A percentile compares a stretch with the other conserved stretches of the same genome.
phyloP scores from a whole-genome alignment of 345 rosid species.

The Clausena lansium region DNA sequence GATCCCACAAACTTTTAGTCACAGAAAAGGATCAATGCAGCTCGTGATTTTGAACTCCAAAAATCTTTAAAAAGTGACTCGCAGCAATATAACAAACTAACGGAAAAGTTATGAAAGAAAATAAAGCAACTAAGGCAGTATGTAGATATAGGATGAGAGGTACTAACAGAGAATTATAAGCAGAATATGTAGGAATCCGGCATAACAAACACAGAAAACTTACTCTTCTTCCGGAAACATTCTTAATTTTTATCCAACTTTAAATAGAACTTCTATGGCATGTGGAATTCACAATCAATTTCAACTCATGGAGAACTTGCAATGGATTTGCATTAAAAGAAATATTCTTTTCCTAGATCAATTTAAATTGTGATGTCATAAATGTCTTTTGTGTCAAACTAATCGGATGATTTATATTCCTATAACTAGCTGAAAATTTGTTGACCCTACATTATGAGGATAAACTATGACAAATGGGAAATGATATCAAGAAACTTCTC shows the following conservation, averaged over 20 bases:
- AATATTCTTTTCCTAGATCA: neutral
- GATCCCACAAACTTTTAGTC: neutral
- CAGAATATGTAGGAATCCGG: neutral
- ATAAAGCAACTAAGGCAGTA: neutral
- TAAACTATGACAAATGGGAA: neutral
- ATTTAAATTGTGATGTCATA: neutral
- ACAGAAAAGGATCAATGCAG: neutral
- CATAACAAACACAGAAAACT: neutral
- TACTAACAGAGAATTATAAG: neutral
- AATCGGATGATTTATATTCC: neutral
- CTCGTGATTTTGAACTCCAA: neutral
- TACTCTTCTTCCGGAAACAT: neutral
- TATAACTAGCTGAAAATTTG: neutral
- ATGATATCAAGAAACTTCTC: neutral
- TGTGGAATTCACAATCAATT: neutral
- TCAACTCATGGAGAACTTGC: neutral
- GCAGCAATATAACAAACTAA: neutral
- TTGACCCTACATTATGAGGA: neutral
- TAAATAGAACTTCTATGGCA: neutral
- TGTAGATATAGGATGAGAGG: neutral
- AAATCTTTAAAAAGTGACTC: neutral
- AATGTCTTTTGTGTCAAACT: neutral
- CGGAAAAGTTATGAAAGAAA: neutral
- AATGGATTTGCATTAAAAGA: neutral
- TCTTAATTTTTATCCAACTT: neutral